Evolutionary conservation across 139 green algal species (phyloP).

Genomic region (Ulvella scutata): DNA sequence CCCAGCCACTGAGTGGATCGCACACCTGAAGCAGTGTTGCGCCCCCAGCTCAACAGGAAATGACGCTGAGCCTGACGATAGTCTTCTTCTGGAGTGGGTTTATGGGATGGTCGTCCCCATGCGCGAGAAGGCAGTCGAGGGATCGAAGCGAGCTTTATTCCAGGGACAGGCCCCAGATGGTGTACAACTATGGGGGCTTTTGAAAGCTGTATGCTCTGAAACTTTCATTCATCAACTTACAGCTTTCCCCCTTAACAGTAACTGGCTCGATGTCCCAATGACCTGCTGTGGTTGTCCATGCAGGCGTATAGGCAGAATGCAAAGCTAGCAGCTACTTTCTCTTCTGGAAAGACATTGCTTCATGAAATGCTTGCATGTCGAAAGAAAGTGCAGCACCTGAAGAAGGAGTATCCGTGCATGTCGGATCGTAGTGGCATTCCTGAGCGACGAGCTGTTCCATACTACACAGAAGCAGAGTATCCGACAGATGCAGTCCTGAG

Average conservation of each 20-base stretch:
- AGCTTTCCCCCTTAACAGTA: neutral
- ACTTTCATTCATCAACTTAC: neutral
- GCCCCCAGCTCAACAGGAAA: too few relatives aligned
- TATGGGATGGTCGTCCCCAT: slow-evolving; percentile 77
- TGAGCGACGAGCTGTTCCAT: neutral
- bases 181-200: neutral
- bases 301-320: neutral
- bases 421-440: neutral
- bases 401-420: neutral
- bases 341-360: neutral
- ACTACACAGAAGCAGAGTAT: neutral
- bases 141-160: slow-evolving; percentile 45
- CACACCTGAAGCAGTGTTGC: neutral
- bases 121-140: slow-evolving; percentile 68
- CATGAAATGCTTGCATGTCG: neutral
- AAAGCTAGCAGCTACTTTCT: neutral
- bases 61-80: neutral
- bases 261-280: too few relatives aligned
- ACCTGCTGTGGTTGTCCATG: too few relatives aligned
- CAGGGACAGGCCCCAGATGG: slow-evolving; percentile 13
- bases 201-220: neutral
- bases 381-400: neutral
- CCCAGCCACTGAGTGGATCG: neutral
- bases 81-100: slow-evolving; percentile 75
- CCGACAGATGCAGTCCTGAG: neutral